These are phyloP conservation scores for Melanomma pulvis-pyrius DNA, from an alignment of 495 filamentous ascomycete species.

Conservation along the genomic window DNA sequence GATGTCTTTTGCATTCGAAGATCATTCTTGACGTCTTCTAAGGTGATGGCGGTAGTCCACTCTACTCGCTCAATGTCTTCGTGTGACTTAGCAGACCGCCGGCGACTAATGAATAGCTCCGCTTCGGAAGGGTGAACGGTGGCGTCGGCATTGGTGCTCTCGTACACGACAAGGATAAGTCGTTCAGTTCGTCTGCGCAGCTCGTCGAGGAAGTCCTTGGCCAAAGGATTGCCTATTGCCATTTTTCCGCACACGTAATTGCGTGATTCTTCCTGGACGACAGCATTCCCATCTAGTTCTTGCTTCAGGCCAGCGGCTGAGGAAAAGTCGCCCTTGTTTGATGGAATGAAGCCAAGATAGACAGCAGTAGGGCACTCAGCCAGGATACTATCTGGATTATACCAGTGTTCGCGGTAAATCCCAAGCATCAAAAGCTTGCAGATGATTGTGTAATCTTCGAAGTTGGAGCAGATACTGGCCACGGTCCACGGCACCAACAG, in stretches of 20 bases:
- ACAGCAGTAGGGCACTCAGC: conserved; percentile 17
- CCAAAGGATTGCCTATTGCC: conserved; percentile 14
- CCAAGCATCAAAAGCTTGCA: conserved; percentile 27
- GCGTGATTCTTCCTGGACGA: conserved; percentile 6
- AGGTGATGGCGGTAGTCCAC: conserved; percentile 14
- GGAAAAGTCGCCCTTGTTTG: not conserved
- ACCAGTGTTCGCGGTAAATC: conserved; percentile 22
- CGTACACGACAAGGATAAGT: conserved; percentile 24
- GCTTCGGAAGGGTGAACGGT: conserved; percentile 13
- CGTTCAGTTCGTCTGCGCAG: conserved; percentile 14
- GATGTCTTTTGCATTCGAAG: conserved; percentile 20
- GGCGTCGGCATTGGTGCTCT: conserved; percentile 21
- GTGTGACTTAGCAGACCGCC: conserved; percentile 3
- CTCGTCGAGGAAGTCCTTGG: conserved; percentile 15
- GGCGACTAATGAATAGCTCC: conserved; percentile 23
- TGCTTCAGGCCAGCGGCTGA: not conserved
- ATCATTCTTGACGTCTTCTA: conserved; percentile 28
- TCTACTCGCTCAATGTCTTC: conserved; percentile 6
- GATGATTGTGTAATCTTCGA: conserved; percentile 26
- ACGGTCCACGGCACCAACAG: conserved; percentile 16
- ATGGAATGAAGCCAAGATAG: conserved; percentile 28
- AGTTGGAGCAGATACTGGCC: conserved; percentile 20
- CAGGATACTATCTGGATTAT: conserved; percentile 5
- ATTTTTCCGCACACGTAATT: conserved; percentile 27
- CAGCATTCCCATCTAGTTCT: not conserved